Base-by-base conservation (phyloP, 2,329 filamentous ascomycete species). In the Pseudocercospora macadamiae region DNA sequence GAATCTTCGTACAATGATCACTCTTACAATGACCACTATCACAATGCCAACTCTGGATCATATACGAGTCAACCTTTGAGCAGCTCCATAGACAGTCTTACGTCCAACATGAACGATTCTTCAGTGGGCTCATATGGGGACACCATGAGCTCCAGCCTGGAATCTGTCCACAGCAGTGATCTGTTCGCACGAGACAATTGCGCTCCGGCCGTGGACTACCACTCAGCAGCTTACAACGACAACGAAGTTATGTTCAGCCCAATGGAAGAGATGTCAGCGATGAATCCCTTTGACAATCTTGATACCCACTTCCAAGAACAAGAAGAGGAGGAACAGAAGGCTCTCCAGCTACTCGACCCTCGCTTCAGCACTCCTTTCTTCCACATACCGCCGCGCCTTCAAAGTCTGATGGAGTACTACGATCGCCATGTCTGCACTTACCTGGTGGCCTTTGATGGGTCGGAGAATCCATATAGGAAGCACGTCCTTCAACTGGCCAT, bases 341-440 rank as follows among this genome's bases (percentile, higher is more conserved):
- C 49, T 32, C 42, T 73, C 8, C 54, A 65, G 4, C 55, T 75
- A 1, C 59, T 70, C 10, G 68, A 73, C n/a, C 37, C 68, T 2
- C 67, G 70, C 30, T 74, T 71, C 60, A 66, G 66, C 55, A 69
- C 61, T 30, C 70, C 71, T 4, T 74, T 83, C 82, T 71, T 77
- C 84, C 79, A 81, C 66, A 78, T 90, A 68, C 86, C 90, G 61
- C 86, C 88, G 59, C 89, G 91, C 71, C 89, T 96, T 79, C 88
- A 89, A 65, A 96, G 89, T 75, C 88, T 96, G 71, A 89, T 97
- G 79, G 89, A 96, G 72, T 96, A 96, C 76, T 97, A 96, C 76
- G 89, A 93, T 71, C 92, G 91, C 74, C 90, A 91, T 70, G 93
- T 97, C 78, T 95, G 92, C 66, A 90, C 91, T 4, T 91, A 91